Evolutionary conservation across 371 early-diverging fungal species (phyloP).

Genomic region (Smittium culicis): DNA sequence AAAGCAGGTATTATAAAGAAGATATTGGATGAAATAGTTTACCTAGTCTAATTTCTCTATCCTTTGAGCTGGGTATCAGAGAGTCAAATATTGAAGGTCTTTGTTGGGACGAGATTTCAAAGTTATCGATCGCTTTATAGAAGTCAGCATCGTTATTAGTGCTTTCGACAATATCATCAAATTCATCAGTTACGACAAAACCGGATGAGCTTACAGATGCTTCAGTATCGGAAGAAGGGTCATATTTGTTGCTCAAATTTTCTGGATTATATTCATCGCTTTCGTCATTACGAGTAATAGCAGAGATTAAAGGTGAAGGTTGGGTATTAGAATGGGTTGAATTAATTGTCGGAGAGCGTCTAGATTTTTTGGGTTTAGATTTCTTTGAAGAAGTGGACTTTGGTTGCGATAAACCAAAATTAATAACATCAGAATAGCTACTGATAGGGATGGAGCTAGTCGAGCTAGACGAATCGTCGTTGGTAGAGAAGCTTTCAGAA

Average conservation of each 20-base stretch:
- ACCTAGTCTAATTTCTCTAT: too few relatives aligned
- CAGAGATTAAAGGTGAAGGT: too few relatives aligned
- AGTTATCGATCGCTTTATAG: background rate
- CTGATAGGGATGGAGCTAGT: background rate
- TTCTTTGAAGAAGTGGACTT: background rate
- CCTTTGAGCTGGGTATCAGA: too few relatives aligned
- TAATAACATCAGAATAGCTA: background rate
- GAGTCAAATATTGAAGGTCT: too few relatives aligned
- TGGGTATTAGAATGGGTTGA: too few relatives aligned
- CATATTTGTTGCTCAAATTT: too few relatives aligned
- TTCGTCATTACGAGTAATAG: too few relatives aligned
- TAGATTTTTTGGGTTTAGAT: background rate
- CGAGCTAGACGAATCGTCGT: background rate
- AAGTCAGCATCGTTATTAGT: background rate
- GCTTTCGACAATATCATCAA: background rate
- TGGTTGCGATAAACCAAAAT: background rate
- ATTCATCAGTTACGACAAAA: background rate
- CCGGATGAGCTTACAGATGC: background rate
- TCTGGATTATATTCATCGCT: too few relatives aligned
- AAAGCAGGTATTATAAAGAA: too few relatives aligned
- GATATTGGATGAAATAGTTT: too few relatives aligned
- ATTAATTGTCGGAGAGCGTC: too few relatives aligned
- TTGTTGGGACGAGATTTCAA: background rate
- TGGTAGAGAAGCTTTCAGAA: too few relatives aligned
- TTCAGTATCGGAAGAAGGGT: background rate